Evolutionary conservation across 257 asterid species (phyloP).

Genomic region (Parsonsia alboflavescens): DNA sequence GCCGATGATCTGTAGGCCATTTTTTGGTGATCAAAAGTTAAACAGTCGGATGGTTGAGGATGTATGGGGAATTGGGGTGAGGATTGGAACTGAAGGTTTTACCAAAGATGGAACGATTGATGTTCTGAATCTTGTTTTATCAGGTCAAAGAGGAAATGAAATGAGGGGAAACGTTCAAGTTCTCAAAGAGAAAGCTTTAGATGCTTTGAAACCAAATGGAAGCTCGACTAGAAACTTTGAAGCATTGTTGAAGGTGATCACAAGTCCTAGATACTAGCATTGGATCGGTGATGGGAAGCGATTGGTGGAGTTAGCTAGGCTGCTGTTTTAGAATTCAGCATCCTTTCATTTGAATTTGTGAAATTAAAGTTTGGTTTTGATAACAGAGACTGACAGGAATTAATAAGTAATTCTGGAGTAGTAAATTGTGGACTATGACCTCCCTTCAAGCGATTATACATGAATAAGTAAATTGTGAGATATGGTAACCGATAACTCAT

Average conservation of each 20-base stretch:
- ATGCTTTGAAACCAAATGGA: slow-evolving; percentile 4
- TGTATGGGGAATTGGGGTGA: slow-evolving; percentile 14
- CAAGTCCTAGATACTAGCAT: neutral
- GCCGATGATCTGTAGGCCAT: slow-evolving; percentile 25
- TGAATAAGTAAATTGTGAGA: too few species aligned
- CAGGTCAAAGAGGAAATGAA: neutral
- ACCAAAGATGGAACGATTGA: slow-evolving; percentile 9
- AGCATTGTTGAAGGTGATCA: neutral
- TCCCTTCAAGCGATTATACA: too few species aligned
- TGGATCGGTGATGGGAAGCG: neutral
- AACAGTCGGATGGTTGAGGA: slow-evolving; percentile 13
- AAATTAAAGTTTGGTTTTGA: too few species aligned
- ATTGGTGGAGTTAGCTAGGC: too few species aligned
- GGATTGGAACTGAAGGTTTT: slow-evolving; percentile 2
- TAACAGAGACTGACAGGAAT: too few species aligned
- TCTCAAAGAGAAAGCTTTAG: slow-evolving; percentile 10
- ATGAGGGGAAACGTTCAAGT: slow-evolving; percentile 3
- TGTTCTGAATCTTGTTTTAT: slow-evolving; percentile 1
- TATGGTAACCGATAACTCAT: too few species aligned
- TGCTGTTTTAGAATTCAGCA: too few species aligned
- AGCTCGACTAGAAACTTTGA: slow-evolving; percentile 12
- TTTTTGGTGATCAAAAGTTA: slow-evolving; percentile 21
- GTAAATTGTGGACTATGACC: too few species aligned
- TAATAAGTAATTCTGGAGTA: too few species aligned
- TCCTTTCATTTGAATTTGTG: too few species aligned